Base-by-base conservation (phyloP, 1,139 yeast species). In the Saccharomycopsis phalli region DNA sequence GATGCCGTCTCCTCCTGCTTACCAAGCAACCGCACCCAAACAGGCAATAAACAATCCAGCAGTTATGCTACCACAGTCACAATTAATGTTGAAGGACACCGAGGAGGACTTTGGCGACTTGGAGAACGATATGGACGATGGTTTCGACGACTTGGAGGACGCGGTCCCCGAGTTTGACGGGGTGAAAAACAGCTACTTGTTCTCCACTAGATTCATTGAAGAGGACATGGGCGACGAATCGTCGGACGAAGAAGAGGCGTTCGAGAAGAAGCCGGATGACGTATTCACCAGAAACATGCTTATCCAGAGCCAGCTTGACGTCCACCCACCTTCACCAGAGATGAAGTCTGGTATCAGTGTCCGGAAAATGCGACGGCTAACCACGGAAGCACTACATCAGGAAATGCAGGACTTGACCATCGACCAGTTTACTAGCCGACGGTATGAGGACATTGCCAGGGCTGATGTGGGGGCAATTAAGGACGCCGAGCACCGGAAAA, bases 241-340 rank as follows among this genome's bases (percentile, higher is more conserved):
- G 4, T 10, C n/a, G 10, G 19, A 14, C 6, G 33, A 18, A 10
- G 21, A 30, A 5, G 33, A 30, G 13, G 6, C 4, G 5, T 20
- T 30, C 13, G 23, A 13, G 5, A 34, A 26, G 16, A 25, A 33
- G 11, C 41, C 41, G 14, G 18, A 13, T 13, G 41, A 38, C 32
- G 41, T 38, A 7, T 33, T 10, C 19, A 17, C 11, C 7, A 14
- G 41, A 14, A 38, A 38, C 20, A 14, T 33, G 31, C n/a, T 38
- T 27, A 23, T 38, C 10, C 27, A 16, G 19, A 8, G 13, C 10
- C 32, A 11, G 27, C n/a, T 23, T n/a, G 27, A 23, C 27, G 27
- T 10, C n/a, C 11, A 23, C 11, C 33, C 20, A 6, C 21, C 33
- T 8, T 17, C 16, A 4, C 29, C 29, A 4, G n/a, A n/a, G n/a